Evolutionary conservation across 371 early-diverging fungal species (phyloP).

Genomic region (Apophysomyces trapeziformis): DNA sequence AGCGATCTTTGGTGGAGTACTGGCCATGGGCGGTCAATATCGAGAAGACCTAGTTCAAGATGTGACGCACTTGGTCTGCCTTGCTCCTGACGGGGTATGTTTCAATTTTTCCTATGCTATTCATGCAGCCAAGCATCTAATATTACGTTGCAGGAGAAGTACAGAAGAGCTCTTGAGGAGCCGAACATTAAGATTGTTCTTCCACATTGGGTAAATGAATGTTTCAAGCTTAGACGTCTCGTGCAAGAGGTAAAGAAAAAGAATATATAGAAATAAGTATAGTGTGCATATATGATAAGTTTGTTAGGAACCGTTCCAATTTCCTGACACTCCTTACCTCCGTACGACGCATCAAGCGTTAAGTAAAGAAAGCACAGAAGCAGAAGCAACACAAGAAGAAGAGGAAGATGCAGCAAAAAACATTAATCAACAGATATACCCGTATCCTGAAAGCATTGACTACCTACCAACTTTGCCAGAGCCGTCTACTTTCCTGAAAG

Average conservation of each 20-base stretch:
- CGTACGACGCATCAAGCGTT: not conserved
- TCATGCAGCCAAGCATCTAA: not conserved
- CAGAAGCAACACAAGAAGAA: not conserved
- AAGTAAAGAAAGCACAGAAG: not conserved
- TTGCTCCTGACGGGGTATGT: constrained; percentile 54
- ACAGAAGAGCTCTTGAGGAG: constrained; percentile 51
- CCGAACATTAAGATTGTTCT: constrained; percentile 64
- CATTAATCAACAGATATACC: constrained; percentile 12
- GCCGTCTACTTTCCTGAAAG: constrained; percentile 4
- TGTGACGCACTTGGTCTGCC: constrained; percentile 65
- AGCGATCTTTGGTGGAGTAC: constrained; percentile 52
- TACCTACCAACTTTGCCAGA: constrained; percentile 23
- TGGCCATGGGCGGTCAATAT: constrained; percentile 64
- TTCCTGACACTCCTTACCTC: constrained; percentile 53
- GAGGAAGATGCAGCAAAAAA: not conserved
- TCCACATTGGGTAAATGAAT: constrained; percentile 83
- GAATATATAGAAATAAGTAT: not conserved
- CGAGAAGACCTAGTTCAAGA: constrained; percentile 43
- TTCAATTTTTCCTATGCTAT: no score
- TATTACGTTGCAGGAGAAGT: constrained; percentile 41
- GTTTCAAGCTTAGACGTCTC: constrained; percentile 58
- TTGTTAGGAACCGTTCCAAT: constrained; percentile 36
- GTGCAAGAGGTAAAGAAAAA: constrained; percentile 49
- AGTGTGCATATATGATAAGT: not conserved
- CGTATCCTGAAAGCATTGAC: constrained; percentile 14